Base-by-base conservation (phyloP, 2,329 filamentous ascomycete genomes). In the Talaromyces islandicus region DNA sequence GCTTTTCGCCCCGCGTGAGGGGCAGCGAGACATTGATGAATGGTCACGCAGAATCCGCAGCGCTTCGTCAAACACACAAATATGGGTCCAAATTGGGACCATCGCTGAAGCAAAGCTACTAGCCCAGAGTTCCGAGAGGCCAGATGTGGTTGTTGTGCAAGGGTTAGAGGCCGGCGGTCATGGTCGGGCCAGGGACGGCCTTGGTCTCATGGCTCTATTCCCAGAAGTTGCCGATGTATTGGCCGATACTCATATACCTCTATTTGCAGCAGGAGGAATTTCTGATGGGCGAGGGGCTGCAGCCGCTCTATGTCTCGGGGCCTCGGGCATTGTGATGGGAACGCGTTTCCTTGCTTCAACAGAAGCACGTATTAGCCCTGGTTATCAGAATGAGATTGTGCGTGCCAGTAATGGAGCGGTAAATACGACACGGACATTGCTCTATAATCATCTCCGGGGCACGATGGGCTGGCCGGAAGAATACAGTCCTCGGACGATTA, bases 281-380 rank as follows among this genome's bases (percentile, higher is more conserved):
- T 73, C 75, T 0, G 82, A 85, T 60, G 81, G 81, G 0, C 71
- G 81, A 21, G 81, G 81, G 0, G 72, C 78, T 0, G 79, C 79
- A 7, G 81, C 82, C 0, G 78, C 80, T 1, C 68, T 84, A 12
- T 70, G 75, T 1, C 73, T 85, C 0, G 83, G 84, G 0, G 82
- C 83, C 0, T 69, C 74, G 0, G 87, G 83, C 0, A 78, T 81
- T 0, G 83, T 79, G 0, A 78, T 90, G 76, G 88, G 88, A 0
- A 89, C 87, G 0, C 78, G 85, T 7, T 86, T 88, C 60, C 77
- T 90, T 0, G 85, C 85, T 3, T 64, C 76, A 0, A 69, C 65
- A 0, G 83, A 85, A 66, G 78, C 81, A 2, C 75, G 75, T 4
- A 59, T 85, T 46, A 72, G 78, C 10, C 71, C 70, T 25, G 83